Base-by-base conservation (phyloP, 441 rosid species). In the Gossypium schwendimanii region DNA sequence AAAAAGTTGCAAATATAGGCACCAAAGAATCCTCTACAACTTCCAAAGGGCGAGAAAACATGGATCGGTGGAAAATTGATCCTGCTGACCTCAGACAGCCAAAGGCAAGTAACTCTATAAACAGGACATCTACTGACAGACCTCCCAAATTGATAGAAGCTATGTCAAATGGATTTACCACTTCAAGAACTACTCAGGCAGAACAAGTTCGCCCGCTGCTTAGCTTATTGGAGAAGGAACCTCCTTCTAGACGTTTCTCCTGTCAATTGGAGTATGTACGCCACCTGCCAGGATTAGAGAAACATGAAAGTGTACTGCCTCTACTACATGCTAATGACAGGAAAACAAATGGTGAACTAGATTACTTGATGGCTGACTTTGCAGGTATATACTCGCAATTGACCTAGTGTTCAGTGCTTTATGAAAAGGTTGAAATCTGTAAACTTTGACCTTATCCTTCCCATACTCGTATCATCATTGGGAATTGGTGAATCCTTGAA, bases 151-250 rank as follows among this genome's bases (percentile, higher is more conserved):
- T 82, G 63, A 82, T 75, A 5, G 98, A 89, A 60, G 81, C 81
- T 83, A 75, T 76, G 39, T 83, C 87, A 63, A 87, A 89, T 79
- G 96, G 96, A 70, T 80, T 82, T 80, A 61, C 91, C 60, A 61
- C 79, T 58, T 24, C 74, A 6, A 47, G 20, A 63, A 75, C 80
- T 75, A 50, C 87, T 76, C 93, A 88, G 64, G 82, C 88, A 54
- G 97, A 93, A 73, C 96, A 89, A 84, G 98, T 95, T 73, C 91
- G 96, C 18, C 99, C 99, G 73, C 89, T 95, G 80, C 91, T 95
- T 75, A 93, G 97, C 89, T 86, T 95, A 84, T 86, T 93, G 89
- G 99, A 93, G 54, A 95, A 92, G 85, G 99, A 93, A 83, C 98
- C 99, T 10, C 98, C 96, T 69, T 92, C 97, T 54, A 78, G 87